Evolutionary conservation across 1,284 basidiomycete species (phyloP).

Genomic region (Uromyces viciae-fabae): DNA sequence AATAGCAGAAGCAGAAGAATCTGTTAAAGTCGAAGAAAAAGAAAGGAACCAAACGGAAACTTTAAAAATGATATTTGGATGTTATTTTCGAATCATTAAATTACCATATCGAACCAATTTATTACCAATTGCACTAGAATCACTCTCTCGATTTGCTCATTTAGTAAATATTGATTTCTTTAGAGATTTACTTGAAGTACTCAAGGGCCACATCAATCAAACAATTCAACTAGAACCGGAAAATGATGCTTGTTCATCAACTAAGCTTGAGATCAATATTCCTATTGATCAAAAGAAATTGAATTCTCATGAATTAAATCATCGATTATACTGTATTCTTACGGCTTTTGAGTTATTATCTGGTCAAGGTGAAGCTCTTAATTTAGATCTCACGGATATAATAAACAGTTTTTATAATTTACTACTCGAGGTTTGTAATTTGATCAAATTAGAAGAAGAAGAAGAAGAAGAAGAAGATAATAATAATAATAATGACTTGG

Average conservation of each 20-base stretch:
- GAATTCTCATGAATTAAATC: slow-evolving; percentile 59
- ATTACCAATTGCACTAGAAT: slow-evolving; percentile 80
- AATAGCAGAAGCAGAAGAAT: slow-evolving; percentile 89
- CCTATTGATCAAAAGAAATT: slow-evolving; percentile 48
- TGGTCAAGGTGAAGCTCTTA: slow-evolving; percentile 92
- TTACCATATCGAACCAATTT: slow-evolving; percentile 74
- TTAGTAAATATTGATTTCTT: slow-evolving; percentile 99
- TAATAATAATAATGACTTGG: neutral
- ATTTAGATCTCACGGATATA: slow-evolving; percentile 90
- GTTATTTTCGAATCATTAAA: slow-evolving; percentile 96
- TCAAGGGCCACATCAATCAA: slow-evolving; percentile 70
- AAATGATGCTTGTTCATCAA: slow-evolving; percentile 46
- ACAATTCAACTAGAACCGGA: slow-evolving; percentile 47
- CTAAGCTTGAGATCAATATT: slow-evolving; percentile 52
- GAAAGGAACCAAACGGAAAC: slow-evolving; percentile 91
- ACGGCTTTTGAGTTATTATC: slow-evolving; percentile 94
- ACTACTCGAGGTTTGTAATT: slow-evolving; percentile 25
- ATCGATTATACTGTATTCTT: slow-evolving; percentile 78
- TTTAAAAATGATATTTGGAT: slow-evolving; percentile 90
- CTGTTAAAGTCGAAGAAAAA: slow-evolving; percentile 87
- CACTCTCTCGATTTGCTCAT: slow-evolving; percentile 88
- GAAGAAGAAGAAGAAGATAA: neutral
- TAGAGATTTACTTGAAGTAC: slow-evolving; percentile 82
- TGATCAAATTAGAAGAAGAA: slow-evolving; percentile 43
- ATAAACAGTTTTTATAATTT: slow-evolving; percentile 58